These are phyloP conservation scores for Nicotiana tomentosiformis DNA, from an alignment of 257 asterid species.

Conservation along the genomic window DNA sequence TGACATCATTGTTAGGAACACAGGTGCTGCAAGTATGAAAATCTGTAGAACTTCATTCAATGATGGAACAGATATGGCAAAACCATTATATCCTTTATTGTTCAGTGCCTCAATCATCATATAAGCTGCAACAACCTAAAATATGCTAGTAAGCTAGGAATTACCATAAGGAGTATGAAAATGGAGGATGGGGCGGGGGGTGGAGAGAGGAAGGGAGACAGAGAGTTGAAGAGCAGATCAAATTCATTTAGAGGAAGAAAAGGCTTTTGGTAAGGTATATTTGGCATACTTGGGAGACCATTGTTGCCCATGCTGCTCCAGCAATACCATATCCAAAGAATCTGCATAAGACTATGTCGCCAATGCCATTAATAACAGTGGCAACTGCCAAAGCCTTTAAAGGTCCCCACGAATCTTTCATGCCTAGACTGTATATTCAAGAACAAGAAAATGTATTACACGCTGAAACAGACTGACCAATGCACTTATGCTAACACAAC, in stretches of 20 bases:
- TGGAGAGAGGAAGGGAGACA: not conserved
- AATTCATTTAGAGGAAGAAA: slow-evolving; percentile 3
- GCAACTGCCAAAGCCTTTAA: slow-evolving; percentile 90
- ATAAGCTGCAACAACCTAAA: slow-evolving; percentile 89
- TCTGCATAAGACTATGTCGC: slow-evolving; percentile 84
- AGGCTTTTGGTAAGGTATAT: not conserved
- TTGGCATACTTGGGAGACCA: slow-evolving; percentile 76
- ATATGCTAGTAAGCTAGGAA: not conserved
- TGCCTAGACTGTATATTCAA: slow-evolving; percentile 67
- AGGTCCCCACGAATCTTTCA: slow-evolving; percentile 99
- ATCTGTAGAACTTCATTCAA: slow-evolving; percentile 56
- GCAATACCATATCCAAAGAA: slow-evolving; percentile 84
- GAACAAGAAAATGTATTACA: not conserved
- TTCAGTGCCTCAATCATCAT: slow-evolving; percentile 82
- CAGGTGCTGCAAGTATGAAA: slow-evolving; percentile 88
- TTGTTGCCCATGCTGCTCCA: slow-evolving; percentile 99
- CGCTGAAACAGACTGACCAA: not conserved
- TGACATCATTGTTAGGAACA: slow-evolving; percentile 85
- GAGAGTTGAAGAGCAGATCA: slow-evolving; percentile 9
- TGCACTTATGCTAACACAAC: not conserved
- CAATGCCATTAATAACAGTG: slow-evolving; percentile 71
- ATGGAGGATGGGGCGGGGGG: not conserved
- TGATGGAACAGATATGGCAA: slow-evolving; percentile 75
- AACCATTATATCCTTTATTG: slow-evolving; percentile 79
- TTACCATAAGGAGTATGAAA: not conserved